These are phyloP conservation scores for Tephrocybe sp. DNA, from an alignment of 768 basidiomycete species.

Conservation along the genomic window DNA sequence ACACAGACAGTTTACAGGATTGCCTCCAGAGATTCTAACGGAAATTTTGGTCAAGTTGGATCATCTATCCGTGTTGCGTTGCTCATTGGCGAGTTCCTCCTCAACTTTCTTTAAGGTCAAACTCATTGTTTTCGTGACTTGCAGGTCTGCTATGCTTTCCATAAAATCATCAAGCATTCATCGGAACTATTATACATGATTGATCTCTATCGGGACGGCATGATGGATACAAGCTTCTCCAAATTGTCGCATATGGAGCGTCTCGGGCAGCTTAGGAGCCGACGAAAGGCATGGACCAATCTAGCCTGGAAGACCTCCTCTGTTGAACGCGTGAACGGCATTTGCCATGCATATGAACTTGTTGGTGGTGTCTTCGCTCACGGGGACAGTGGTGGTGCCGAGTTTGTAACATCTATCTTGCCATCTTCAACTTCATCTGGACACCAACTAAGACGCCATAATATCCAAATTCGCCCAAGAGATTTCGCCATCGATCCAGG, in stretches of 20 bases:
- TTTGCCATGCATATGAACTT: slow-evolving; percentile 53
- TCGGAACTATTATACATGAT: slow-evolving; percentile 36
- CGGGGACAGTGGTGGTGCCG: slow-evolving; percentile 20
- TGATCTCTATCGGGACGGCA: slow-evolving; percentile 38
- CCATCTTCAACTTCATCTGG: slow-evolving; percentile 22
- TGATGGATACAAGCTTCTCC: slow-evolving; percentile 23
- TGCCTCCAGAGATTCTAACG: not conserved
- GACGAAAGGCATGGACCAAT: slow-evolving; percentile 23
- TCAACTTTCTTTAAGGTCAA: not conserved
- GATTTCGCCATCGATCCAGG: slow-evolving; percentile 70
- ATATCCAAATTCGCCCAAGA: slow-evolving; percentile 41
- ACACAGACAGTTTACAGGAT: not conserved
- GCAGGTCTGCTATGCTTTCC: slow-evolving; percentile 32
- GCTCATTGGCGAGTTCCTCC: not conserved
- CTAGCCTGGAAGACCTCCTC: slow-evolving; percentile 19
- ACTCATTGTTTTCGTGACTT: not conserved
- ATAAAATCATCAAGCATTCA: slow-evolving; percentile 18
- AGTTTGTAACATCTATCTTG: slow-evolving; percentile 24
- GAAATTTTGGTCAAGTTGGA: not conserved
- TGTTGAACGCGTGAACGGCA: slow-evolving; percentile 16
- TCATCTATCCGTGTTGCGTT: not conserved
- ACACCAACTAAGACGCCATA: slow-evolving; percentile 22
- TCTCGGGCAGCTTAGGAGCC: slow-evolving; percentile 18
- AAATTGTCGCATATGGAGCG: slow-evolving; percentile 18
- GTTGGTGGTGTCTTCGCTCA: slow-evolving; percentile 61